Evolutionary conservation across 2,329 filamentous ascomycete species (phyloP), one percentile per base, ranked within the genome.

Genomic region (Clonostachys sp.): DNA sequence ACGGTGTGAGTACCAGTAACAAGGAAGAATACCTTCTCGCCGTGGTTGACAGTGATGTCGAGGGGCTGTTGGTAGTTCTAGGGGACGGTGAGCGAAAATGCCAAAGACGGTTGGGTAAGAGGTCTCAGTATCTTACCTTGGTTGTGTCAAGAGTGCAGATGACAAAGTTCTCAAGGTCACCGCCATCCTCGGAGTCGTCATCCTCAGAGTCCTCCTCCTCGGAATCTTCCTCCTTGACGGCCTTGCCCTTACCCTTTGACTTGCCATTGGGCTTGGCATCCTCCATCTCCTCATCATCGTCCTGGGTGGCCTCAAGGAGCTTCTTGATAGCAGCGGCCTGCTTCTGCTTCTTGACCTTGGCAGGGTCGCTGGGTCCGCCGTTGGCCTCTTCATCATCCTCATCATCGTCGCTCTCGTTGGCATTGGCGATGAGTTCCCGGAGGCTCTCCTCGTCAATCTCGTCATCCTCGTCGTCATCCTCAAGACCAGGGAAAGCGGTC

Each of bases 61-160:
- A 99, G 83, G 43, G 94, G 74, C 72, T 99, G 95, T 73, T 99
- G 94, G 80, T 87, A 96, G 75, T 89, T 83, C 94, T 97, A 60
- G 42, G 47, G 10, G 34, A 40, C 18, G 36, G 16, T 46, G n/a
- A 10, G 5, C 24, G 10, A 35, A 12, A 17, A 42, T 48, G 18
- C 8, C 20, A 30, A 41, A 45, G 33, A 17, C 17, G 35, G 6
- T 13, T 39, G 40, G 30, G 17, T 44, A 44, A 34, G 16, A 41
- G 33, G 38, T 33, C 42, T 44, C 42, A 30, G 49, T 48, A 48
- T 63, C 80, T 67, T 84, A 96, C 94, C 75, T 86, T 89, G 69
- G 90, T 84, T 34, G 91, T 89, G 72, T 97, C 91, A 47, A 99
- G 83, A 52, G 94, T 99, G 82, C 94, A 99, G 59, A 99, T 74